Evolutionary conservation across 2,329 filamentous ascomycete species (phyloP), one percentile per base, ranked within the genome.

Genomic region (Phaeosphaeria sp.): DNA sequence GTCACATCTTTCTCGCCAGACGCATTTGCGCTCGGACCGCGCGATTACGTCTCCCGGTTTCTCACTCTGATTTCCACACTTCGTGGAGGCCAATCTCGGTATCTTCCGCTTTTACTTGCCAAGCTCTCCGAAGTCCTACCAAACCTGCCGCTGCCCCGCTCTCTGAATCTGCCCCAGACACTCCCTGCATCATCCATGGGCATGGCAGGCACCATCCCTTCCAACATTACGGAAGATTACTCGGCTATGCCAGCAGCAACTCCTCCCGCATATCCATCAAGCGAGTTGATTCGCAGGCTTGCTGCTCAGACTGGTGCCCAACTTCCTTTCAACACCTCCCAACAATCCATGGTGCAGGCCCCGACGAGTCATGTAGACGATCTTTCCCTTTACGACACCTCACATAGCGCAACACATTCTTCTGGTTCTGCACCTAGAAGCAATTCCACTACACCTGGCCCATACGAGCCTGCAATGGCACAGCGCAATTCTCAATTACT

Each of bases 71-170:
- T 93, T 2, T 87, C 88, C 1, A 81, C 87, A 9, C 83, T 95
- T 18, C 90, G 90, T n/a, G 89, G 87, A 56, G 91, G 91, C 6
- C 85, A 93, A 55, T 85, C 89, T 60, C 89, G 90, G 51, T 95
- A 92, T 72, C 81, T 94, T 15, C 91, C 91, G 2, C 82, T 96
- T 0, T 83, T 96, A 1, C 78, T 95, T 54, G 85, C 85, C 73
- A 95, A 94, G 78, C 85, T 94, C 41, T 84, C 89, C 59, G 90
- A 94, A 43, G 83, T 89, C 2, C 79, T 93, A 2, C 89, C 90
- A 50, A 76, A 73, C 59, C 70, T 77, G 17, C 72, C 74, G 52
- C 69, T 77, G 54, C 75, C 75, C 54, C 70, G 70, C 52, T 72
- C 73, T 30, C 55, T 77, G 55, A 72, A 73, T 58, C 53, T 74